Conservation (phyloP, 805 yeast genomes). For the Saccharomycopsis fermentans region DNA sequence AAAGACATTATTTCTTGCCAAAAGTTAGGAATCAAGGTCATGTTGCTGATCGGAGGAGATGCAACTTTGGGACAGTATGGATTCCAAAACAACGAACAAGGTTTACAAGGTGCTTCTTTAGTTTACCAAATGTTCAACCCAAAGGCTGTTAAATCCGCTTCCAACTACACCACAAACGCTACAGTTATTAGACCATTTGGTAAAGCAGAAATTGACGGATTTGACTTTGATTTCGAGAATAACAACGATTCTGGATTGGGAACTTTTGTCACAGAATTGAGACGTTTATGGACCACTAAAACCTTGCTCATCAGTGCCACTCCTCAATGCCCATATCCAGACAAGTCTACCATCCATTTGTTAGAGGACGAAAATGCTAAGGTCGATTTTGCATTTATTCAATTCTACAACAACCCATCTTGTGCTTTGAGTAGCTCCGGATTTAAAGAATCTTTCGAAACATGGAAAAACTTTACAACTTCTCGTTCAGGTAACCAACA, state of each 20-base stretch:
- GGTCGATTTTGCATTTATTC: slow-evolving; percentile 60
- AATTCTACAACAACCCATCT: slow-evolving; percentile 58
- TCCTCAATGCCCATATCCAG: slow-evolving; percentile 73
- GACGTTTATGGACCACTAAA: slow-evolving; percentile 33
- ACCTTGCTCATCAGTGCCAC: slow-evolving; percentile 59
- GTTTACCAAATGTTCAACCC: slow-evolving; percentile 54
- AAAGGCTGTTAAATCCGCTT: background rate
- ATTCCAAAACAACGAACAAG: slow-evolving; percentile 73
- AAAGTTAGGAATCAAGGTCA: slow-evolving; percentile 57
- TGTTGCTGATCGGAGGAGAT: slow-evolving; percentile 51
- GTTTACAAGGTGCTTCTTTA: slow-evolving; percentile 46
- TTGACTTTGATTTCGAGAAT: slow-evolving; percentile 84
- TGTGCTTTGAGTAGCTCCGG: slow-evolving; percentile 33
- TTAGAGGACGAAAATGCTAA: slow-evolving; percentile 43
- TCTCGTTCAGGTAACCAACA: slow-evolving; percentile 30
- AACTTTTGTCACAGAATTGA: slow-evolving; percentile 43
- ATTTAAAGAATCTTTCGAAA: slow-evolving; percentile 34
- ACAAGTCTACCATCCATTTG: slow-evolving; percentile 37
- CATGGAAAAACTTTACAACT: slow-evolving; percentile 40
- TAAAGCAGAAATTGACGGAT: slow-evolving; percentile 75
- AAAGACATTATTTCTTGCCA: slow-evolving; percentile 70
- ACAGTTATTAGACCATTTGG: slow-evolving; percentile 21
- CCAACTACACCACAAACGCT: slow-evolving; percentile 30
- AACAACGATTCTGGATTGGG: slow-evolving; percentile 51
- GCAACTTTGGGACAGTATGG: slow-evolving; percentile 59